Percentiles rank a stretch among this genome's conserved stretches.
Conservation (phyloP, 1,284 basidiomycete species). For the Takashimella tepidaria region DNA sequence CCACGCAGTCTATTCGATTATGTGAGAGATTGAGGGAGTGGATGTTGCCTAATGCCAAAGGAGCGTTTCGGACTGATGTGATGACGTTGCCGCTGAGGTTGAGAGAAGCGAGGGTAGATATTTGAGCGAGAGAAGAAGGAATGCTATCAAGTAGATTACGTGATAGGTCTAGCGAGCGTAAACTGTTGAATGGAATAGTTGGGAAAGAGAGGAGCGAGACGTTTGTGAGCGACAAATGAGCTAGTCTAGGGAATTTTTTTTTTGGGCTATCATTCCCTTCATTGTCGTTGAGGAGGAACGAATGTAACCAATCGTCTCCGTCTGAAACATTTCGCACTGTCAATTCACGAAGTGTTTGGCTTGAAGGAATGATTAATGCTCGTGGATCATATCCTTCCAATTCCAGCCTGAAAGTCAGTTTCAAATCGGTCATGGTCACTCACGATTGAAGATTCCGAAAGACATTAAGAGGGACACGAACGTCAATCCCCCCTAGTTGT, state of each 20-base stretch:
- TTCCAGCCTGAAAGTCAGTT: constrained; percentile 34
- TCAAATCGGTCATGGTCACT: constrained; percentile 11
- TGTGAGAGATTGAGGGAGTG: constrained; percentile 68
- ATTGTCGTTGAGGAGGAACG: constrained; percentile 23
- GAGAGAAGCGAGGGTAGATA: constrained; percentile 75
- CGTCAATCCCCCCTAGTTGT: constrained; percentile 42
- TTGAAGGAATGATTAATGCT: constrained; percentile 35
- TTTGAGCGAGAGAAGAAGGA: constrained; percentile 54
- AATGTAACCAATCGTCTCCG: constrained; percentile 46
- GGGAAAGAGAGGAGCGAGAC: constrained; percentile 39
- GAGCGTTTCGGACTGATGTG: constrained; percentile 85
- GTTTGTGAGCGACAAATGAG: constrained; percentile 36
- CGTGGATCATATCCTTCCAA: constrained; percentile 45
- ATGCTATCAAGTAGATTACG: constrained; percentile 71
- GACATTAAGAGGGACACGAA: constrained; percentile 44
- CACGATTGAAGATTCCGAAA: constrained; percentile 44
- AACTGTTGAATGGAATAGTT: constrained; percentile 66
- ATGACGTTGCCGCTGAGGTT: constrained; percentile 95
- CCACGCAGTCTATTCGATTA: constrained; percentile 88
- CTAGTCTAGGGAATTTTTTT: constrained; percentile 43
- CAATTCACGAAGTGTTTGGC: constrained; percentile 36
- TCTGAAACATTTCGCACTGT: constrained; percentile 44
- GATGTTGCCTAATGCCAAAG: constrained; percentile 71
- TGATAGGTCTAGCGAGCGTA: constrained; percentile 87
- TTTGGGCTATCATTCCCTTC: neutral